Evolutionary conservation across 768 basidiomycete species (phyloP), one percentile per base, ranked within the genome.

Genomic region (Lentinus brumalis): DNA sequence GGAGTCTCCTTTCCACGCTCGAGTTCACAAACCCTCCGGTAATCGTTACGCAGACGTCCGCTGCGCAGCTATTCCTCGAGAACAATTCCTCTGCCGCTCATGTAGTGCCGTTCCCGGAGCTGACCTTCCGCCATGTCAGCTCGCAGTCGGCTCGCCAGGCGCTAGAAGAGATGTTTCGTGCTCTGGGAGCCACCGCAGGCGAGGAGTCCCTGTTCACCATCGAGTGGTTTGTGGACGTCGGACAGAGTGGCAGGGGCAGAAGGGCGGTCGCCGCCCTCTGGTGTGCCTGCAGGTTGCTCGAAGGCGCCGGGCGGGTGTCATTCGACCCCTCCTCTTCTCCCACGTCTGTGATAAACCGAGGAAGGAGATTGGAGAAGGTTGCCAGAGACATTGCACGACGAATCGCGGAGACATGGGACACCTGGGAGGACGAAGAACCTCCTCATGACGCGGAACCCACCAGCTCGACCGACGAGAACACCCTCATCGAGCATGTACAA

Each of bases 1-100:
- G 91, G 89, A 83, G 84, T 50, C 70, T 99, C 4, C 79, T 98
- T 31, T 83, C 85, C 0, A 91, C 89, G n/a, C 75, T 98, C 41
- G 88, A 94, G 65, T 85, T 98, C 58, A 75, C 72, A 3, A 78
- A 79, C 63, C 89, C 82, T n/a, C 73, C 78, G 8, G 72, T 85
- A 52, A 73, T 77, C 6, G 70, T 83, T 11, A 78, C 83, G 14
- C 75, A 77, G 56, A 74, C 79, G 3, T 80, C 86, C 4, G 72
- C 78, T 3, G 82, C 81, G 0, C 85, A 82, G 56, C 74, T 86
- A 21, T 78, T 85, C 73, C 77, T 92, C 11, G 88, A 90, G 69
- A 66, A 53, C 39, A 79, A 76, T 57, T 71, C 80, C 47, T 74
- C 76, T 0, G 73, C 75, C 32, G 55, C 73, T 4, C 38, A 57